Evolutionary conservation across 345 rosid genomes (phyloP).

Genomic region (Euphorbia peplus): DNA sequence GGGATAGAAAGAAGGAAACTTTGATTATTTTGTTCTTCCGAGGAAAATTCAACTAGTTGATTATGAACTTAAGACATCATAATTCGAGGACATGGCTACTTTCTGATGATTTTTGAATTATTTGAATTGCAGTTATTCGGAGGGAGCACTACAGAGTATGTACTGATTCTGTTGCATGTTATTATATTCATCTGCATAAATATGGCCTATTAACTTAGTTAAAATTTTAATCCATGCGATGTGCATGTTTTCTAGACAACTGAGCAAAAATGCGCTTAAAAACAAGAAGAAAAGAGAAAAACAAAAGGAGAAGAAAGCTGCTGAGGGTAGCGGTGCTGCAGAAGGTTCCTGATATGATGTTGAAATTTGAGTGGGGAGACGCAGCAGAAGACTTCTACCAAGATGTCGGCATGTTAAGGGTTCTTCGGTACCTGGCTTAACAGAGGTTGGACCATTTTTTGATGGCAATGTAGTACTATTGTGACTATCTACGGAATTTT

Average conservation of each 20-base stretch:
- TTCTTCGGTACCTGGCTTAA: too few relatives aligned
- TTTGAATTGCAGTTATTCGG: slow-evolving; percentile 65
- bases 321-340: slow-evolving; percentile 31
- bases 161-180: slow-evolving; percentile 10
- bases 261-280: slow-evolving; percentile 83
- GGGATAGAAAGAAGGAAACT: neutral
- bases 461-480: too few relatives aligned
- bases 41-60: too few relatives aligned
- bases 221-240: neutral
- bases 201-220: neutral
- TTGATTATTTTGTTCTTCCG: neutral
- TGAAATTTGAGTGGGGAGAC: too few relatives aligned
- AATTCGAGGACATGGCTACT: too few relatives aligned
- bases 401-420: too few relatives aligned
- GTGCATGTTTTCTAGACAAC: slow-evolving; percentile 38
- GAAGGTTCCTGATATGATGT: slow-evolving; percentile 19
- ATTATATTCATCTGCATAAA: neutral
- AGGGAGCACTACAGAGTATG: slow-evolving; percentile 61
- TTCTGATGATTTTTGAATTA: slow-evolving; percentile 34
- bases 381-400: too few relatives aligned
- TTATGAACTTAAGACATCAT: too few relatives aligned
- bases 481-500: too few relatives aligned
- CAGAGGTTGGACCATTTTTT: too few relatives aligned
- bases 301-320: slow-evolving; percentile 70
- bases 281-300: slow-evolving; percentile 95